These are phyloP conservation scores for Fusarium sp. DNA, from an alignment of 2,329 filamentous ascomycete species.

Conservation along the genomic window DNA sequence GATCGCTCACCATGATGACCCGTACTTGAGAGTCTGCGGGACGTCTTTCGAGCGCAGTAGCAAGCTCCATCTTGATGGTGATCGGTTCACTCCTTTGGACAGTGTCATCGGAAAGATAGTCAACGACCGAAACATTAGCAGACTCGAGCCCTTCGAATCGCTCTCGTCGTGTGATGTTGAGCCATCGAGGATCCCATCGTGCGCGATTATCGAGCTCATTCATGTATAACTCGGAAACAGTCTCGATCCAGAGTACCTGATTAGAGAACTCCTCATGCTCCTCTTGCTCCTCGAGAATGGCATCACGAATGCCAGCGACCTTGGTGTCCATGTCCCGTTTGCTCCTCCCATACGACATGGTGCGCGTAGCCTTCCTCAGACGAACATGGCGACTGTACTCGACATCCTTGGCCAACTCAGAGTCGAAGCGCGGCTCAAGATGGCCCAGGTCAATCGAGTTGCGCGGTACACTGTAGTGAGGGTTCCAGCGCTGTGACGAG, in stretches of 20 bases:
- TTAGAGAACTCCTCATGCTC: constrained; percentile 40
- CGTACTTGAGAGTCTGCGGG: constrained; percentile 31
- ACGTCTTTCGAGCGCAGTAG: constrained; percentile 24
- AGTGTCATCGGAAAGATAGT: constrained; percentile 34
- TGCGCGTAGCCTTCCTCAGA: constrained; percentile 1
- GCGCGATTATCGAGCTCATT: constrained; percentile 45
- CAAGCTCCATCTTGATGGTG: constrained; percentile 28
- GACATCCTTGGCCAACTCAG: constrained; percentile 9
- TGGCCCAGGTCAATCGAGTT: constrained; percentile 28
- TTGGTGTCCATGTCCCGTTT: constrained; percentile 33
- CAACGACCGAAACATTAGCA: constrained; percentile 34
- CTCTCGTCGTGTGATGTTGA: constrained; percentile 43
- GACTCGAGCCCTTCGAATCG: constrained; percentile 38
- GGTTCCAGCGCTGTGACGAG: constrained; percentile 44
- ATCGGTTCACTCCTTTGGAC: constrained; percentile 8
- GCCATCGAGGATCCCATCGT: constrained; percentile 44
- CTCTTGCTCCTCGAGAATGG: neutral
- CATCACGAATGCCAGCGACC: neutral
- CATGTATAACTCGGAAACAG: constrained; percentile 47
- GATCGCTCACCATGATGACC: constrained; percentile 44
- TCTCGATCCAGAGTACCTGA: constrained; percentile 47
- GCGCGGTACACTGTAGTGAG: constrained; percentile 40
- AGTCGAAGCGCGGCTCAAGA: neutral
- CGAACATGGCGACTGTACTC: neutral
- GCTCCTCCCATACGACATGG: constrained; percentile 24